Conservation (phyloP, 768 basidiomycete genomes). For the Termitomyces sp. region DNA sequence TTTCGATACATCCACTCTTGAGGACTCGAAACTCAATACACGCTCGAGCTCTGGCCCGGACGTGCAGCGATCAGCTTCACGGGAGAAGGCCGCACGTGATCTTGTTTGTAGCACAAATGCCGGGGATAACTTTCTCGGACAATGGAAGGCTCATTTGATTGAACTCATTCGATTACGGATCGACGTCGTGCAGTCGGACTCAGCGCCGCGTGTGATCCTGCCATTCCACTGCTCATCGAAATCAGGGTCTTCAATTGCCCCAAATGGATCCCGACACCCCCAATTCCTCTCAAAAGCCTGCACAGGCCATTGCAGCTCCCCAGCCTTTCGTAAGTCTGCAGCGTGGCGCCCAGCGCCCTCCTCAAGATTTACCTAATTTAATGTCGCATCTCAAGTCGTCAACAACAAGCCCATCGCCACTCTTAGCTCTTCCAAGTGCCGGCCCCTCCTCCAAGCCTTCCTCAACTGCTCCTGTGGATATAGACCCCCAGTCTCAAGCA, state of each 20-base stretch:
- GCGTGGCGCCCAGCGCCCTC: constrained; percentile 26
- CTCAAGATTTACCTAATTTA: constrained; percentile 31
- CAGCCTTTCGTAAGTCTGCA: constrained; percentile 35
- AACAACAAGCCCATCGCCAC: constrained; percentile 8
- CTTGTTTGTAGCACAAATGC: background rate
- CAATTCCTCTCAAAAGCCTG: constrained; percentile 18
- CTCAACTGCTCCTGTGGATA: constrained; percentile 23
- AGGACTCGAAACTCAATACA: too few species aligned
- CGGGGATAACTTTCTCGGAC: background rate
- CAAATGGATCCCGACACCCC: constrained; percentile 16
- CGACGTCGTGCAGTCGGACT: background rate
- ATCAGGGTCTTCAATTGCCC: constrained; percentile 14
- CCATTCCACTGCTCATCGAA: constrained; percentile 7
- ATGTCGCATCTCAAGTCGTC: constrained; percentile 20
- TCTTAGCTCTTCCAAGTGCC: constrained; percentile 7
- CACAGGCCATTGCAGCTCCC: constrained; percentile 15
- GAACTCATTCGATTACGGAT: background rate
- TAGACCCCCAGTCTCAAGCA: constrained; percentile 20
- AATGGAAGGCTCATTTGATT: constrained; percentile 1
- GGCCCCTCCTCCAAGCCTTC: constrained; percentile 18
- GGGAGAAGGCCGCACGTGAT: constrained; percentile 5
- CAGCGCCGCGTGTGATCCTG: constrained; percentile 8
- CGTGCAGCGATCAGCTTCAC: background rate
- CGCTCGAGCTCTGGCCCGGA: too few species aligned
- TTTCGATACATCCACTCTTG: constrained; percentile 54